These are phyloP conservation scores for Fusarium cyanostomum DNA, from an alignment of 2,329 filamentous ascomycete genomes.

Conservation along the genomic window DNA sequence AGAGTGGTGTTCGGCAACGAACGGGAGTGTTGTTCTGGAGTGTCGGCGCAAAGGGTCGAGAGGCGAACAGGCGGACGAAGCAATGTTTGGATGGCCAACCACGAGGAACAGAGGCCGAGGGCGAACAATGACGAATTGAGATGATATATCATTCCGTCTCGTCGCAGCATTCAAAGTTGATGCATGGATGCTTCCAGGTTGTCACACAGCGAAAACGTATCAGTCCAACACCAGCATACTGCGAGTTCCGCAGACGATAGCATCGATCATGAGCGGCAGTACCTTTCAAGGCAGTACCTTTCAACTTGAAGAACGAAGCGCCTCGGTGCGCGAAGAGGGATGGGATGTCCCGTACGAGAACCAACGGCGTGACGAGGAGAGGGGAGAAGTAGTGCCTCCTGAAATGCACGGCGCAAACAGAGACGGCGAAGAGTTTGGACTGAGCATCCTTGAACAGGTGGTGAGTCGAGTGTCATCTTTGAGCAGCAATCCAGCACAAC, in stretches of 20 bases:
- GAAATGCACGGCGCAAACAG: background rate
- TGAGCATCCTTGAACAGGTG: conserved; percentile 19
- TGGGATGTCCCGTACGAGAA: background rate
- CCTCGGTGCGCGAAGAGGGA: background rate
- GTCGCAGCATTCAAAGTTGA: background rate
- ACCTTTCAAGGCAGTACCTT: background rate
- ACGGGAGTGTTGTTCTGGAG: too few relatives aligned
- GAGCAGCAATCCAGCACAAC: conserved; percentile 44
- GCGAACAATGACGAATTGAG: too few relatives aligned
- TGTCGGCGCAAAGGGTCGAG: too few relatives aligned
- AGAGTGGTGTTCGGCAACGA: too few relatives aligned
- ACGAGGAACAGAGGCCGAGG: too few relatives aligned
- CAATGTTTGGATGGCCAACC: too few relatives aligned
- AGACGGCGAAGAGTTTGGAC: conserved; percentile 6
- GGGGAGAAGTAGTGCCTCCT: background rate
- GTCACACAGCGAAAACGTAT: background rate
- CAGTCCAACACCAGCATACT: background rate
- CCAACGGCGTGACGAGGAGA: background rate
- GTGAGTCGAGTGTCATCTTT: background rate
- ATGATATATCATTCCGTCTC: too few relatives aligned
- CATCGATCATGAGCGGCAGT: background rate
- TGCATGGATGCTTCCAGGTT: background rate
- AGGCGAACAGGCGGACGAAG: too few relatives aligned
- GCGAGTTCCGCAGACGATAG: too few relatives aligned
- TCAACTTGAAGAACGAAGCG: background rate